Evolutionary conservation across 2,329 filamentous ascomycete genomes (phyloP), one percentile per base, ranked within the genome.

Genomic region (Kalaharituber pfeilii): DNA sequence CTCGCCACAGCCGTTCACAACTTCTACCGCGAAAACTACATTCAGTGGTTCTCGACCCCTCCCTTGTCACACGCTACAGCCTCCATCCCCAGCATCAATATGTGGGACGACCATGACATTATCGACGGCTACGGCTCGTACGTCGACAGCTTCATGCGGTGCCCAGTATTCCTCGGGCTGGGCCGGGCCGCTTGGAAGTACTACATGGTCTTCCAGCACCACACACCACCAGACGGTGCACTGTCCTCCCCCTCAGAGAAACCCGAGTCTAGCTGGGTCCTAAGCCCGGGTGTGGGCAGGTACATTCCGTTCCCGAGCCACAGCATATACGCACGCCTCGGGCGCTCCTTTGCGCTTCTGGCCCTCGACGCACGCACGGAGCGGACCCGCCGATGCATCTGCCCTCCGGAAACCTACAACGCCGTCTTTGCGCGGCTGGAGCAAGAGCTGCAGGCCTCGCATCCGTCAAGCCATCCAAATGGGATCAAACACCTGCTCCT

Each of bases 121-220:
- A 88, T 88, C 60, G 82, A 88, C 68, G 91, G 91, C 1, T 98
- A 82, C 65, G 91, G 91, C 3, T 94, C 86, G 0, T 98, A 96
- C 67, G 81, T 88, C 2, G 79, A 95, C 61, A 78, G 84, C 60
- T 91, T 94, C 64, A 95, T 95, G 87, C 79, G 77, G 60, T 85
- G 84, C 2, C 82, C 86, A 0, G 84, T 96, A 0, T 94, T 98
- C 66, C 82, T 81, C 1, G 91, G 91, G 0, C 69, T 98, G 7
- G 91, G 91, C 2, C 84, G 82, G 33, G 79, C 96, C 50, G 89
- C 89, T 0, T 95, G 91, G 77, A 98, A 96, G 67, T 98, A 96
- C 69, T 98, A 98, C 65, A 82, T 98, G 81, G 76, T 98, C 9
- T 98, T 96, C 71, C 91, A 98, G 67, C 91, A 98, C 62, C 91